Percentiles rank a stretch among this genome's conserved stretches.
These are phyloP conservation scores for Platanthera guangdongensis DNA, from an alignment of 106 monocot species.

Conservation along the genomic window DNA sequence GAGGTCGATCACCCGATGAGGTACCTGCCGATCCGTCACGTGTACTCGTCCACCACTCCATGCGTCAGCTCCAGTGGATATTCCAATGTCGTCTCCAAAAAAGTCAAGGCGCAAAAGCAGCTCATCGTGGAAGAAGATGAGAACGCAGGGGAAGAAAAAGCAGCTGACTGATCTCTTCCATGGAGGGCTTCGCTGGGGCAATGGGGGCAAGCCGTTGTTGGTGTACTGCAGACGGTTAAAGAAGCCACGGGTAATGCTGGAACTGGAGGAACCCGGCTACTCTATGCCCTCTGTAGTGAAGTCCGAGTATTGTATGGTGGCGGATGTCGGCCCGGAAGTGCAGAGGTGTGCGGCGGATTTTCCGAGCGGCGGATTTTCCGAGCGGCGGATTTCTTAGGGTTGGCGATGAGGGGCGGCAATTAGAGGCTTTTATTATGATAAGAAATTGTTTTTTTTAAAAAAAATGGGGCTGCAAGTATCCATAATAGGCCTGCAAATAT, in stretches of 20 bases:
- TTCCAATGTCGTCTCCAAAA: constrained; percentile 59
- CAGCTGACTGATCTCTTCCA: not conserved
- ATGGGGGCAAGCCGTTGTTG: constrained; percentile 16
- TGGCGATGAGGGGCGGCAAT: too few species aligned
- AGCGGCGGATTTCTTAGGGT: too few species aligned
- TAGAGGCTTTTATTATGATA: too few species aligned
- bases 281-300: not conserved
- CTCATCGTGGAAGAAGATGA: constrained; percentile 13
- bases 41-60: constrained; percentile 71
- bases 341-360: too few species aligned
- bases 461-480: too few species aligned
- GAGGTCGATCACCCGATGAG: constrained; percentile 40
- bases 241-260: constrained; percentile 14
- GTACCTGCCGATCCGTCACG: constrained; percentile 43
- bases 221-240: constrained; percentile 46
- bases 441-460: too few species aligned
- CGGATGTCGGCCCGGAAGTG: too few species aligned
- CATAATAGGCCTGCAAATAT: too few species aligned
- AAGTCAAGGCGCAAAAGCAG: constrained; percentile 45
- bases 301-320: not conserved
- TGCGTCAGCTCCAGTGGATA: constrained; percentile 46
- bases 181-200: not conserved
- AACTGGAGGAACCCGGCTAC: constrained; percentile 8
- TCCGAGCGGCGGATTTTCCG: too few species aligned
- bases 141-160: constrained; percentile 3